Evolutionary conservation across 148 eudicot species (phyloP).

Genomic region (Polygonum maritimum): DNA sequence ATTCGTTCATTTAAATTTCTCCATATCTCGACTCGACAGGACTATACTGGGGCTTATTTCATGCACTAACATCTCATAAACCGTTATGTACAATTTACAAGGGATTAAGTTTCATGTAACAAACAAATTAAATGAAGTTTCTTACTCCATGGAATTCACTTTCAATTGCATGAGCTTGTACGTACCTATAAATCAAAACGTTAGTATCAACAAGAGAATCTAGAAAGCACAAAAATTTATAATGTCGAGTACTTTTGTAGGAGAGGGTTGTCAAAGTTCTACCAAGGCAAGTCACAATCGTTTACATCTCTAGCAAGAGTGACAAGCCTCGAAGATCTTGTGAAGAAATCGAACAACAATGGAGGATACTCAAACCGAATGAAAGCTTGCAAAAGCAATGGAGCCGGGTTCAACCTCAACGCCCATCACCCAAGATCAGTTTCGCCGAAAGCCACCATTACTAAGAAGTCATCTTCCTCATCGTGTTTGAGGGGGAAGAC

Average conservation of each 20-base stretch:
- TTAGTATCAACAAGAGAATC: neutral
- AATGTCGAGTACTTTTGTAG: conserved; percentile 23
- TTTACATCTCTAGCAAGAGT: conserved; percentile 66
- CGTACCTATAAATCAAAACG: neutral
- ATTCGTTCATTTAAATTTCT: too few species aligned
- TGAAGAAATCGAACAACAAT: conserved; percentile 39
- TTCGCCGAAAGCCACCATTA: conserved; percentile 46
- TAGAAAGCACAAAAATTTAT: neutral
- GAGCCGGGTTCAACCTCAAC: conserved; percentile 38
- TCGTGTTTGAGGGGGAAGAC: conserved; percentile 31
- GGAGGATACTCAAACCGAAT: conserved; percentile 29
- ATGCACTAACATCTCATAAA: too few species aligned
- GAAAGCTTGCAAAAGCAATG: conserved; percentile 56
- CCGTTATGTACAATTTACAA: too few species aligned
- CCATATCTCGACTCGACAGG: too few species aligned
- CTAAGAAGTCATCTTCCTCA: conserved; percentile 34
- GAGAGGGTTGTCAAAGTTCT: conserved; percentile 72
- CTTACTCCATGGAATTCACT: too few species aligned
- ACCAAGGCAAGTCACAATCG: conserved; percentile 79
- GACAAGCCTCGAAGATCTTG: conserved; percentile 66
- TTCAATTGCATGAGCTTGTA: too few species aligned
- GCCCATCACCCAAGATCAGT: conserved; percentile 15
- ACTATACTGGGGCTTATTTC: too few species aligned
- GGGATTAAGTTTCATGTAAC: too few species aligned
- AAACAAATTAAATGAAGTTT: too few species aligned